Conservation (phyloP, 768 basidiomycete genomes). For the Rossbeevera mucosa region DNA sequence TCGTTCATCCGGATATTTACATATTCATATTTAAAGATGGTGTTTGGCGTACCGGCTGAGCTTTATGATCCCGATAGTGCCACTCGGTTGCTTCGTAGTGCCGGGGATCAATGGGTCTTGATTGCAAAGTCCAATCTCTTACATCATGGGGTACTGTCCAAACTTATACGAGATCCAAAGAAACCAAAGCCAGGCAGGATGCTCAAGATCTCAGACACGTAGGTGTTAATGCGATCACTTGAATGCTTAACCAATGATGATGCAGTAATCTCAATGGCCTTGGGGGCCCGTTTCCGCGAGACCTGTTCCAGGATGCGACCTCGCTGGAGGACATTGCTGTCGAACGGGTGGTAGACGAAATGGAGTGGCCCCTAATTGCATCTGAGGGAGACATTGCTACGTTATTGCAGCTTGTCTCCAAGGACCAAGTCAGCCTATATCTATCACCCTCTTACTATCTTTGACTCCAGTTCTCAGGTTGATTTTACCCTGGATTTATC, state of each 20-base stretch:
- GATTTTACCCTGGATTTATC: slow-evolving; percentile 69
- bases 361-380: slow-evolving; percentile 76
- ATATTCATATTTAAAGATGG: slow-evolving; percentile 50
- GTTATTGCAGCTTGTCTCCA: slow-evolving; percentile 76
- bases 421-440: slow-evolving; percentile 54
- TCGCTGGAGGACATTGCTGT: slow-evolving; percentile 54
- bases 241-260: background rate
- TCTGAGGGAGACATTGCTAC: slow-evolving; percentile 79
- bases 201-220: slow-evolving; percentile 74
- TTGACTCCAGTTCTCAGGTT: slow-evolving; percentile 41
- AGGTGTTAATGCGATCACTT: slow-evolving; percentile 4
- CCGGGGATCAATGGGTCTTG: slow-evolving; percentile 53
- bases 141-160: slow-evolving; percentile 61
- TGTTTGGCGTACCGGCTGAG: slow-evolving; percentile 67
- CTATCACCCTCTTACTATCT: background rate
- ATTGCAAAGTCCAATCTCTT: slow-evolving; percentile 58
- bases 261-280: slow-evolving; percentile 63
- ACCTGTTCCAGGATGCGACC: slow-evolving; percentile 68
- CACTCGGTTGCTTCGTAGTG: slow-evolving; percentile 49
- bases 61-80: slow-evolving; percentile 60
- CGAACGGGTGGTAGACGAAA: slow-evolving; percentile 49
- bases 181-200: slow-evolving; percentile 68
- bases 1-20: background rate
- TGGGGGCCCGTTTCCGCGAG: slow-evolving; percentile 57
- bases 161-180: slow-evolving; percentile 55